A percentile compares a stretch with the other conserved stretches of the same genome.
Evolutionary conservation across 306 rosid genomes (phyloP).

Genomic region (Elaeagnus macrophylla): DNA sequence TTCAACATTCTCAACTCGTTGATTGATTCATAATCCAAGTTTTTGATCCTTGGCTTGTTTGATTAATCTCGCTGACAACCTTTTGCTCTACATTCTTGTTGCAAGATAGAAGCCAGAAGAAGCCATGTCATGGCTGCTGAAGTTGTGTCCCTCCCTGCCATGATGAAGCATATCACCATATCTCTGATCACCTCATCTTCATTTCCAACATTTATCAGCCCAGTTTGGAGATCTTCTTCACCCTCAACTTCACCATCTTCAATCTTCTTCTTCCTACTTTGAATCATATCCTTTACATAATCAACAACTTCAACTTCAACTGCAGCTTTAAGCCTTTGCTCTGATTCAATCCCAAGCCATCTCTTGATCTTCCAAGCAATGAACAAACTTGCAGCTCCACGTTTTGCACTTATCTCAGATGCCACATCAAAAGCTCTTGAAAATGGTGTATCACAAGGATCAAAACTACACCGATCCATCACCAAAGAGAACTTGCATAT

Average conservation of each 20-base stretch:
- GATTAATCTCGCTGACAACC: constrained; percentile 40
- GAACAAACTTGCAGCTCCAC: constrained; percentile 63
- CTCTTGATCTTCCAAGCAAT: constrained; percentile 67
- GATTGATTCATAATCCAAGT: constrained; percentile 33
- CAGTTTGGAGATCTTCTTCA: constrained; percentile 52
- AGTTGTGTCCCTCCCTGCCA: constrained; percentile 95
- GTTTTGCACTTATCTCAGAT: constrained; percentile 56
- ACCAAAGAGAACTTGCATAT: constrained; percentile 56
- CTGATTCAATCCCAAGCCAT: constrained; percentile 71
- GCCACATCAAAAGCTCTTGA: constrained; percentile 59
- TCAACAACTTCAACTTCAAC: constrained; percentile 44
- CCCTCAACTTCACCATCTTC: background rate
- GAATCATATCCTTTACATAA: constrained; percentile 43
- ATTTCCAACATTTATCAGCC: constrained; percentile 45
- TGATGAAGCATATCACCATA: constrained; percentile 67
- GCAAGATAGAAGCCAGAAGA: constrained; percentile 63
- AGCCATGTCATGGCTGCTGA: constrained; percentile 91
- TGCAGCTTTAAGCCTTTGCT: constrained; percentile 40
- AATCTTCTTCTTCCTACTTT: constrained; percentile 28
- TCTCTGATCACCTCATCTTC: constrained; percentile 58
- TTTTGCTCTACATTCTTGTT: constrained; percentile 27
- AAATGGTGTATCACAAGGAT: constrained; percentile 36
- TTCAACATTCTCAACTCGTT: constrained; percentile 43
- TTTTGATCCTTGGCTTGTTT: background rate
- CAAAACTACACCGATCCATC: constrained; percentile 33